phyloP scores from a whole-genome alignment of 2,329 filamentous ascomycete genomes.

The Fusarium sp. region DNA sequence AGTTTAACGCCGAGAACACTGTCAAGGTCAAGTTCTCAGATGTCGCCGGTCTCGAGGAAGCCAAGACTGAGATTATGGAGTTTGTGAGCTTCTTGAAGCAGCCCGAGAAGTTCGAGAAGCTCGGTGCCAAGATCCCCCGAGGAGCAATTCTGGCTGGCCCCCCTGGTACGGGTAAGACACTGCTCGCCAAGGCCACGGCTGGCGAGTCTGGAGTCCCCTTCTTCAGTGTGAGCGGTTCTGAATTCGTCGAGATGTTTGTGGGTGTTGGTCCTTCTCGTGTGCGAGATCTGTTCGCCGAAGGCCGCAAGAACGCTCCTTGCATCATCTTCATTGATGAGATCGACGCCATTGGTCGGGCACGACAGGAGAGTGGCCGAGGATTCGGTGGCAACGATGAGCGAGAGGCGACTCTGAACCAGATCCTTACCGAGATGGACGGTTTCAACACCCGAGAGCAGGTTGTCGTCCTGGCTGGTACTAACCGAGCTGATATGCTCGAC shows the following conservation, averaged over 20 bases:
- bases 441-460: conserved; percentile 98
- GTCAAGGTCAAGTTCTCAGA: conserved; percentile 98
- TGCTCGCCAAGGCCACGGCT: conserved; percentile 96
- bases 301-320: conserved; percentile 94
- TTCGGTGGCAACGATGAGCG: conserved; percentile 96
- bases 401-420: conserved; percentile 97
- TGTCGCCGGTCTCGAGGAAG: conserved; percentile 98
- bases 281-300: conserved; percentile 92
- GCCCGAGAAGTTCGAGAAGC: conserved; percentile 89
- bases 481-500: conserved; percentile 93
- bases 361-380: conserved; percentile 77
- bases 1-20: conserved; percentile 96
- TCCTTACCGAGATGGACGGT: conserved; percentile 98
- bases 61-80: conserved; percentile 98
- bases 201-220: conserved; percentile 97
- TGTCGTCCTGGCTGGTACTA: conserved; percentile 96
- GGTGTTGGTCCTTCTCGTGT: conserved; percentile 97
- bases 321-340: conserved; percentile 99
- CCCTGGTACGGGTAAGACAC: conserved; percentile 97
- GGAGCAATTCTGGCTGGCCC: conserved; percentile 98
- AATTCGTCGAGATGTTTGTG: conserved; percentile 99
- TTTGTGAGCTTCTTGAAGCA: conserved; percentile 98
- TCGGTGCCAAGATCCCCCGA: conserved; percentile 97
- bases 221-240: conserved; percentile 97
- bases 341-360: conserved; percentile 93